A percentile compares a stretch with the other conserved stretches of the same genome.
Evolutionary conservation across 495 filamentous ascomycete genomes (phyloP).

Genomic region (Zalerion maritima): DNA sequence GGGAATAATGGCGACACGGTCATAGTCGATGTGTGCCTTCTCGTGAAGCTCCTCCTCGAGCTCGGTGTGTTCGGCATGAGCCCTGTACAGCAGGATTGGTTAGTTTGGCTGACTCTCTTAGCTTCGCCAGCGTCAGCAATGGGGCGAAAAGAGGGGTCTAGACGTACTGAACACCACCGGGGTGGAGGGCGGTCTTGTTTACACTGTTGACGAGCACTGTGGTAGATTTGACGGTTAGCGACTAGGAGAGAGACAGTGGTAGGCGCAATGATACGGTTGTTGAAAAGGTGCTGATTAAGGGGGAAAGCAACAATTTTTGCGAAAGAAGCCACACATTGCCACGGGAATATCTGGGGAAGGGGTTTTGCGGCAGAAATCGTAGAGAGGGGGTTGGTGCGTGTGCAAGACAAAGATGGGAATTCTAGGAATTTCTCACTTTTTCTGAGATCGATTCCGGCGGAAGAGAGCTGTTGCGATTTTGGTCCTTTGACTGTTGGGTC

Average conservation of each 20-base stretch:
- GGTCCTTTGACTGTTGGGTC: conserved; percentile 34
- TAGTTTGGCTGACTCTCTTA: conserved; percentile 13
- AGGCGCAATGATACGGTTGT: too few species aligned
- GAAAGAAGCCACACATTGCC: too few species aligned
- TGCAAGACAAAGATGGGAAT: neutral
- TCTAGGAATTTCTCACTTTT: conserved; percentile 23
- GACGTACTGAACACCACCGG: conserved; percentile 79
- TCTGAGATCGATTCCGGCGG: conserved; percentile 14
- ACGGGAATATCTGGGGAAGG: too few species aligned
- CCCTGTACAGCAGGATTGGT: conserved; percentile 35
- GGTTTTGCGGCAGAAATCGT: too few species aligned
- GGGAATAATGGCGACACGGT: conserved; percentile 91
- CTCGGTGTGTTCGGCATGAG: conserved; percentile 78
- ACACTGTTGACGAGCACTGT: conserved; percentile 62
- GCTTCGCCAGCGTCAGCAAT: conserved; percentile 7
- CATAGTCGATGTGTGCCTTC: conserved; percentile 98
- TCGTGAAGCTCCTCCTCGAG: conserved; percentile 96
- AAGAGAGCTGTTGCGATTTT: conserved; percentile 23
- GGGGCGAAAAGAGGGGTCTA: conserved; percentile 8
- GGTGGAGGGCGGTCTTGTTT: conserved; percentile 80
- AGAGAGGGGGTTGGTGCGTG: neutral
- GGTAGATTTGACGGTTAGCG: conserved; percentile 30
- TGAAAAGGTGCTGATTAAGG: too few species aligned
- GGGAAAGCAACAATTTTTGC: too few species aligned
- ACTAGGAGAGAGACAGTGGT: conserved; percentile 41